Evolutionary conservation across 805 yeast species (phyloP).

Genomic region (Hanseniaspora hatyaiensis): DNA sequence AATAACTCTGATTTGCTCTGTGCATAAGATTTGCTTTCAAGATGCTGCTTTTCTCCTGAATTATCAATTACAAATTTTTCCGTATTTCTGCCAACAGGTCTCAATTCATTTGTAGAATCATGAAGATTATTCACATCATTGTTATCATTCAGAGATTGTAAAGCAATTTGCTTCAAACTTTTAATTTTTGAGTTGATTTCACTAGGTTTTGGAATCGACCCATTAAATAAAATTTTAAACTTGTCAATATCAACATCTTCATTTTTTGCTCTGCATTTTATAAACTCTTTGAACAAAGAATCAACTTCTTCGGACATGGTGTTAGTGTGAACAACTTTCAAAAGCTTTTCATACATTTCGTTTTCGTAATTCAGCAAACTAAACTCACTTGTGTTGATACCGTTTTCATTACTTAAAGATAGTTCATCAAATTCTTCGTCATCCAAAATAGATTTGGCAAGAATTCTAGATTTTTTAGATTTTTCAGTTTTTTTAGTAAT

Average conservation of each 20-base stretch:
- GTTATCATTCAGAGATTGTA: not conserved
- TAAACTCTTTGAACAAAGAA: conserved; percentile 23
- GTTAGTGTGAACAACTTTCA: conserved; percentile 25
- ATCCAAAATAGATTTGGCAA: conserved; percentile 27
- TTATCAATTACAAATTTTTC: no score
- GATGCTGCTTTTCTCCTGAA: not conserved
- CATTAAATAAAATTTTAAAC: conserved; percentile 26
- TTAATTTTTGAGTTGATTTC: no score
- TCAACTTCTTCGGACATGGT: conserved; percentile 22
- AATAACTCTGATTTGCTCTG: no score
- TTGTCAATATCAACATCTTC: conserved; percentile 20
- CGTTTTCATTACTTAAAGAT: no score
- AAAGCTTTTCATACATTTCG: conserved; percentile 28
- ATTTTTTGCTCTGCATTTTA: conserved; percentile 24
- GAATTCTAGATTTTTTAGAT: conserved; percentile 15
- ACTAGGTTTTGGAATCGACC: conserved; percentile 20
- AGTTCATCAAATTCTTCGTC: conserved; percentile 22
- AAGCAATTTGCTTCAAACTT: not conserved
- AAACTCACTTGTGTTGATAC: no score
- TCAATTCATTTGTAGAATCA: no score
- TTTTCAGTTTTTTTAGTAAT: conserved; percentile 13
- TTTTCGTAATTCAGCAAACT: conserved; percentile 28
- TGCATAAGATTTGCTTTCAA: no score
- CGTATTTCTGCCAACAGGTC: no score
- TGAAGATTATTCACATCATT: no score